These are phyloP conservation scores for Saprolegnia parasitica DNA, from an alignment of 352 stramenopile species.

Conservation along the genomic window DNA sequence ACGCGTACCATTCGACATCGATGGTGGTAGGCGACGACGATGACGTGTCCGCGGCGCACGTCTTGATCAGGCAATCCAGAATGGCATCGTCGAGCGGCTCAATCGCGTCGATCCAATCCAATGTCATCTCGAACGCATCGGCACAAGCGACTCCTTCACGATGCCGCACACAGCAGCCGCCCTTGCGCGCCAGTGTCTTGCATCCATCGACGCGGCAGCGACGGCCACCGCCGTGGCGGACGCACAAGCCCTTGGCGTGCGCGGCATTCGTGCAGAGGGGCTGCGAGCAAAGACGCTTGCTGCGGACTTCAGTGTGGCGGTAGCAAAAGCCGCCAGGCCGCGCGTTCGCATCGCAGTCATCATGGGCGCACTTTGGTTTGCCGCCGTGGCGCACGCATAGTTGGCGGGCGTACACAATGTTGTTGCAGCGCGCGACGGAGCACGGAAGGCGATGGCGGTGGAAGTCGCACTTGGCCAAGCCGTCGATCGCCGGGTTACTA, in stretches of 20 bases:
- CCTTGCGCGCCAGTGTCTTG: conserved; percentile 8
- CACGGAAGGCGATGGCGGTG: conserved; percentile 19
- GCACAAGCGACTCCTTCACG: background rate
- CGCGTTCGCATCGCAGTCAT: conserved; percentile 20
- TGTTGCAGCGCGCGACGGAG: conserved; percentile 19
- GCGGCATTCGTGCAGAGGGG: conserved; percentile 13
- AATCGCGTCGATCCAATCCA: background rate
- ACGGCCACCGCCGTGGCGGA: conserved; percentile 19
- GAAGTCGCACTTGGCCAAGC: conserved; percentile 21
- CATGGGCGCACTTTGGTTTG: conserved; percentile 13
- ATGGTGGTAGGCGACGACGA: background rate
- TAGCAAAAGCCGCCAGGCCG: conserved; percentile 12
- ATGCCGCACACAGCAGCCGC: conserved; percentile 16
- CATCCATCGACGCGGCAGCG: background rate
- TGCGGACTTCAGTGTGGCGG: conserved; percentile 15
- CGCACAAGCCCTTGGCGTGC: conserved; percentile 8
- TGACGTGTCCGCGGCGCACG: background rate
- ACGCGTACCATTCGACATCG: background rate
- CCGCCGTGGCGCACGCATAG: conserved; percentile 27
- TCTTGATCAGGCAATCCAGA: conserved; percentile 2
- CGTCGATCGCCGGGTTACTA: background rate
- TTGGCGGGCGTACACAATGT: conserved; percentile 25
- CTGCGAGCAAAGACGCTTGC: conserved; percentile 10
- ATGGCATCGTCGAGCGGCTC: conserved; percentile 9
- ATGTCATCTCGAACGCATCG: background rate